Evolutionary conservation across 805 yeast genomes (phyloP).

Genomic region (Lipomyces yamadae): DNA sequence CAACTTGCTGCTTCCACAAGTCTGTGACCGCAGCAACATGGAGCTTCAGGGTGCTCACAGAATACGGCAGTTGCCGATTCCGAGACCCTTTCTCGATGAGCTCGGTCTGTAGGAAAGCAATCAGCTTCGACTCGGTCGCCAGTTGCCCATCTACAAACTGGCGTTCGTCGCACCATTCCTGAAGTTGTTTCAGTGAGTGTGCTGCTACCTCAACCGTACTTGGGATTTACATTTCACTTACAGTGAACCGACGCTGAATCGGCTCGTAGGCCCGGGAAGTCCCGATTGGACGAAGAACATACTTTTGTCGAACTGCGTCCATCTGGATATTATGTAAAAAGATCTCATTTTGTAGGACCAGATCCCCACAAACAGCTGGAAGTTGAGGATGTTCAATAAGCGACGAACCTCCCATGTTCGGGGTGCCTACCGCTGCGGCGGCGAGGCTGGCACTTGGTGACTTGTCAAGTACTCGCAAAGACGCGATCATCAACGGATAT

Average conservation of each 20-base stretch:
- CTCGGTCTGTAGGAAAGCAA: neutral
- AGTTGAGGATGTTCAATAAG: neutral
- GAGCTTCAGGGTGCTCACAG: neutral
- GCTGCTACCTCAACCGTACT: neutral
- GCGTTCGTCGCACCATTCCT: slow-evolving; percentile 1
- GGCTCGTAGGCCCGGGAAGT: neutral
- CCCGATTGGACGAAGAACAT: neutral
- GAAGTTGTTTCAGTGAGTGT: neutral
- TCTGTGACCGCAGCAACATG: slow-evolving; percentile 5
- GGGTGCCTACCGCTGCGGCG: neutral
- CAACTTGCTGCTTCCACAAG: slow-evolving; percentile 6
- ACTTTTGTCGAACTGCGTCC: neutral
- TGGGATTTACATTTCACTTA: neutral
- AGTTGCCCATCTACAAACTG: slow-evolving; percentile 7
- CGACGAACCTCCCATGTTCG: neutral
- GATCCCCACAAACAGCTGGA: neutral
- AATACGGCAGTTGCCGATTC: neutral
- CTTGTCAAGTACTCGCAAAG: too few relatives aligned
- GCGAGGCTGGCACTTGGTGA: neutral
- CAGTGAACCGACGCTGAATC: neutral
- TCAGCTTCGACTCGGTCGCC: neutral
- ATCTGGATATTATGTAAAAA: neutral
- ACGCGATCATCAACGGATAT: too few relatives aligned
- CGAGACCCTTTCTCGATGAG: neutral
- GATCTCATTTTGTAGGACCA: neutral